Evolutionary conservation across 1,284 basidiomycete genomes (phyloP), one percentile per base, ranked within the genome.

Genomic region (Chalciporus sp.): DNA sequence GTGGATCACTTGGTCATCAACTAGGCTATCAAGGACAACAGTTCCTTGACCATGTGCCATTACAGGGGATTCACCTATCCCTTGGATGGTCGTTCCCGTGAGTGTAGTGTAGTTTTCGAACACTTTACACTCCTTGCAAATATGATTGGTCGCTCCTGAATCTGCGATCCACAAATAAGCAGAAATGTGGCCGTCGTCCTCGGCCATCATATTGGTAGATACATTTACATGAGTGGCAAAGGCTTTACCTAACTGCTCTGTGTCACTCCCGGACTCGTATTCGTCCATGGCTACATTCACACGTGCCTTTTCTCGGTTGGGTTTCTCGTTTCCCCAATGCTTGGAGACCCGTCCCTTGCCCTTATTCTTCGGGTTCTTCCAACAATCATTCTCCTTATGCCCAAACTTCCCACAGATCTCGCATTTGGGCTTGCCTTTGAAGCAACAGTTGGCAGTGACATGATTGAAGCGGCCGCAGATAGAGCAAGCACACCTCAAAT

Each of bases 121-220:
- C n/a, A n/a, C n/a, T n/a, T n/a, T n/a, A n/a, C n/a, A n/a, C n/a
- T n/a, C n/a, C n/a, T n/a, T n/a, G n/a, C n/a, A n/a, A n/a, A n/a
- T n/a, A n/a, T n/a, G n/a, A n/a, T n/a, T n/a, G n/a, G n/a, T 28
- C 9, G 27, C 27, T 16, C 35, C 42, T 0, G 37, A 48, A 12
- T 55, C 50, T 0, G 31, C 28, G 0, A 55, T 46, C 54, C 49
- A 51, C 16, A 23, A 37, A 11, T 55, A 55, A 49, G 46, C 42
- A 14, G 46, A 55, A 49, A 52, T 44, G 2, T 47, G n/a, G n/a
- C n/a, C 19, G 10, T 7, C 39, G 19, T 50, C 12, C 0, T 49
- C n/a, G 19, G 1, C 37, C 6, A 44, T 17, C 14, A 8, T 5
- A 35, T 35, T n/a, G 3, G 12, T 35, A 20, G n/a, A 5, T 19